Conservation (phyloP, 352 stramenopile genomes). For the Globisporangium iwayamae region DNA sequence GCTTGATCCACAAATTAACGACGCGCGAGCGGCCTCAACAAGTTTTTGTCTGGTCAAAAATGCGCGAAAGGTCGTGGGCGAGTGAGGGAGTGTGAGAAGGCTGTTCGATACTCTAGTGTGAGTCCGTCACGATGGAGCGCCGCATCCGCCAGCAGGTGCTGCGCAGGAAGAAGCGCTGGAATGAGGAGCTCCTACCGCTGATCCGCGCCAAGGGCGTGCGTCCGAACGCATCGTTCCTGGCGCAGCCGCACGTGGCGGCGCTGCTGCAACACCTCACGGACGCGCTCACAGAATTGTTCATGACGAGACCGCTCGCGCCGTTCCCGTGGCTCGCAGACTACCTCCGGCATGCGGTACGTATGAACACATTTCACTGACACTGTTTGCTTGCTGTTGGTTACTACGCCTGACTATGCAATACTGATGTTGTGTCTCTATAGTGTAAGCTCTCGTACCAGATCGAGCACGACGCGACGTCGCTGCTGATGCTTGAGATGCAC, state of each 20-base stretch:
- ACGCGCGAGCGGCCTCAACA: neutral
- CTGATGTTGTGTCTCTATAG: slow-evolving; percentile 20
- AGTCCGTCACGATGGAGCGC: slow-evolving; percentile 4
- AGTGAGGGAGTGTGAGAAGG: neutral
- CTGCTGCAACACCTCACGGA: slow-evolving; percentile 56
- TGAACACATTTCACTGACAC: neutral
- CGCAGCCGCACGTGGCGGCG: slow-evolving; percentile 22
- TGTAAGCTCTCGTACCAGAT: slow-evolving; percentile 58
- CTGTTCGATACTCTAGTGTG: neutral
- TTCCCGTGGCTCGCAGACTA: slow-evolving; percentile 58
- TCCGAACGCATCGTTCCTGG: slow-evolving; percentile 41
- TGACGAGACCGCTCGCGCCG: slow-evolving; percentile 42
- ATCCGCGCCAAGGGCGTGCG: slow-evolving; percentile 23
- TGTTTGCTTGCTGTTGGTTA: neutral
- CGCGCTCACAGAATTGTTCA: slow-evolving; percentile 40
- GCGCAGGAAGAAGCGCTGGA: slow-evolving; percentile 24
- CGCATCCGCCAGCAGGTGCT: slow-evolving; percentile 10
- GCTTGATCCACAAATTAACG: neutral
- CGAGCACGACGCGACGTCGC: slow-evolving; percentile 32
- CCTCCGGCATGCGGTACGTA: slow-evolving; percentile 40
- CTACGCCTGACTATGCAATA: neutral
- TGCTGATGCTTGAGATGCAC: slow-evolving; percentile 65
- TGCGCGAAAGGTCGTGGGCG: neutral
- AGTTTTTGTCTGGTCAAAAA: neutral
- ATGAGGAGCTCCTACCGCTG: slow-evolving; percentile 24